Conservation (phyloP, 2,329 filamentous ascomycete genomes). For the Aspergillus glaucus region DNA sequence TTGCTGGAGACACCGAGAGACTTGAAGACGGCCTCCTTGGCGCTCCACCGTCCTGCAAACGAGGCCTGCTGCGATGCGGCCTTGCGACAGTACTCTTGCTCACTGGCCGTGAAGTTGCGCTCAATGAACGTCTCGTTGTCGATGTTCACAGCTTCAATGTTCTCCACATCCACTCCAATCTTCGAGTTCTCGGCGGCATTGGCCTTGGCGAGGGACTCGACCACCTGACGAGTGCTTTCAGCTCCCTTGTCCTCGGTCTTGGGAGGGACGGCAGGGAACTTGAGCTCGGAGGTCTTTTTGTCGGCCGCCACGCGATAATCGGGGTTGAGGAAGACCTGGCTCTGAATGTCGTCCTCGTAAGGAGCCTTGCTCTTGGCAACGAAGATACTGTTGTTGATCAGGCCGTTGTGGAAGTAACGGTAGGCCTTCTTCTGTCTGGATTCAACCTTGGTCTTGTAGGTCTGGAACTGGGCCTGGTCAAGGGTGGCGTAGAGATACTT, state of each 20-base stretch:
- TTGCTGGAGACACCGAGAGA: constrained; percentile 79
- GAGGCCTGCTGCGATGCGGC: constrained; percentile 76
- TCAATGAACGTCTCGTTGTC: constrained; percentile 90
- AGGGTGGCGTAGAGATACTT: constrained; percentile 94
- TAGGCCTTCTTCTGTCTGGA: constrained; percentile 97
- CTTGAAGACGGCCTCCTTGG: constrained; percentile 99
- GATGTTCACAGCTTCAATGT: constrained; percentile 79
- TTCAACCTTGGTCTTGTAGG: constrained; percentile 83
- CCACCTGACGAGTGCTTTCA: constrained; percentile 64
- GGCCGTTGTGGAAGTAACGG: constrained; percentile 94
- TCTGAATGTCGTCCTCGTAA: constrained; percentile 81
- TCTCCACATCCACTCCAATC: constrained; percentile 91
- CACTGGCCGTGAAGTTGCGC: constrained; percentile 82
- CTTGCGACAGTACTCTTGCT: constrained; percentile 80
- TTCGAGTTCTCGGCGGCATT: constrained; percentile 60
- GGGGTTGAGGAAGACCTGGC: constrained; percentile 87
- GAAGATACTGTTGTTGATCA: constrained; percentile 97
- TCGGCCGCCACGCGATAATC: constrained; percentile 77
- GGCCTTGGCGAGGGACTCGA: constrained; percentile 69
- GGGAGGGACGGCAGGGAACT: constrained; percentile 64
- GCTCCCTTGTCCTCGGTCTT: constrained; percentile 53
- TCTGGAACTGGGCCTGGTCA: constrained; percentile 72
- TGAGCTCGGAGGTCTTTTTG: constrained; percentile 77
- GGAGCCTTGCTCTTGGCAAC: constrained; percentile 89
- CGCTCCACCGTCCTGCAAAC: constrained; percentile 92